Base-by-base conservation (phyloP, 306 rosid species). In the Begonia fuchsioides region DNA sequence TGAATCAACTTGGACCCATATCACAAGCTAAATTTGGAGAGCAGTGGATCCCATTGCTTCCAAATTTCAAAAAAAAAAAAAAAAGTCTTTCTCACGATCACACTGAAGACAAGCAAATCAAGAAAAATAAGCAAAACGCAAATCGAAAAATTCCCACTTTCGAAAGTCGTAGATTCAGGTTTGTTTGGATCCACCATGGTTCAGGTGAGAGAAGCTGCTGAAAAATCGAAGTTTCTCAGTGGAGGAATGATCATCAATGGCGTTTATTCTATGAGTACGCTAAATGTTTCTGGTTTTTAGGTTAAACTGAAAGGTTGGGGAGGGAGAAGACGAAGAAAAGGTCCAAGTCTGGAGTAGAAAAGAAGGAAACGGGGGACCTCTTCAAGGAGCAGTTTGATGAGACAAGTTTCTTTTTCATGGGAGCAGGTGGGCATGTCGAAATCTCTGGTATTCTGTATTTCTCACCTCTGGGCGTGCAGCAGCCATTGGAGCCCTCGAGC, bases 341-440 rank as follows among this genome's bases (percentile, higher is more conserved):
- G 52, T 80, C 88, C 64, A 80, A 66, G 45, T 80, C 88, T 39
- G 88, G 88, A 2, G 88, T 77, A 47, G 75, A 57, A 51, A 72
- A 80, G 76, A 80, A 72, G n/a, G 88, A 67, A 1, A 70, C 62
- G 15, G 83, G 80, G 13, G 80, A 20, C 60, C 72, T 61, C 2
- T 69, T 64, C 41, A 61, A 49, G 7, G 76, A 68, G 52, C 72
- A 75, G 59, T 72, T 75, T 32, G 86, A 68, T 12, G 62, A 12
- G 10, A 76, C 63, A 4, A 26, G 35, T 55, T 68, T 73, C 52
- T 40, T 77, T 44, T 73, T 80, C 73, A 75, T 76, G 3, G 88
- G 88, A 15, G 88, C 88, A n/a, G 88, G 80, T 1, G 88, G 88
- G 54, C 88, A 80, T n/a, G 79, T 67, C 26, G 74, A 62, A 58